A percentile compares a stretch with the other conserved stretches of the same genome.
phyloP scores from a whole-genome alignment of 2,329 filamentous ascomycete species.

The Epichloe coenophiala region DNA sequence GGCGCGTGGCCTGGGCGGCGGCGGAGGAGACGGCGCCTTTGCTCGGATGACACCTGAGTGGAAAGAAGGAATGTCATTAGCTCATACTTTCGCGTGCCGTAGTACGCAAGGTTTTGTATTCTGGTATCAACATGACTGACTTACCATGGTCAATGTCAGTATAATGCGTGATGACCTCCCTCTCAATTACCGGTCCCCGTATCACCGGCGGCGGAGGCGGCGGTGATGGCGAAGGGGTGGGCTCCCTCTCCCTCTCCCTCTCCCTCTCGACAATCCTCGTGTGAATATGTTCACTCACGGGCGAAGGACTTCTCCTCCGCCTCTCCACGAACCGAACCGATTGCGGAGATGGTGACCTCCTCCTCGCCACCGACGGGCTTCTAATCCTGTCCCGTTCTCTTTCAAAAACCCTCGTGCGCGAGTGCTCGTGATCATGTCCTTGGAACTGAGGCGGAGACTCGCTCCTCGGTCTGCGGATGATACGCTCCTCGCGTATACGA shows the following conservation, averaged over 20 bases:
- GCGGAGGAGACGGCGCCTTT: constrained; percentile 31
- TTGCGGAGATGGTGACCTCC: constrained; percentile 13
- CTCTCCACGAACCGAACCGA: constrained; percentile 26
- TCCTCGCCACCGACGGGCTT: constrained; percentile 22
- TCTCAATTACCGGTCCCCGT: constrained; percentile 65
- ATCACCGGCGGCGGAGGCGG: constrained; percentile 52
- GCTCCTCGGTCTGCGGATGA: constrained; percentile 30
- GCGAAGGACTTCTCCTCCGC: constrained; percentile 24
- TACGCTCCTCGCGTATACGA: constrained; percentile 28
- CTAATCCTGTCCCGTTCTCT: constrained; percentile 26
- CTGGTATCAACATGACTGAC: constrained; percentile 17
- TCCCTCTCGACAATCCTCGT: constrained; percentile 36
- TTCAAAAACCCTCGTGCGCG: constrained; percentile 24
- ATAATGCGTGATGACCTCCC: constrained; percentile 83
- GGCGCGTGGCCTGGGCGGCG: constrained; percentile 27
- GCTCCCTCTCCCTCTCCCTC: constrained; percentile 21
- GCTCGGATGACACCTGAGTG: constrained; percentile 30
- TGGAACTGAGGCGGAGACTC: constrained; percentile 23
- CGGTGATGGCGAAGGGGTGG: constrained; percentile 29
- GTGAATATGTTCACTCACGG: constrained; percentile 32
- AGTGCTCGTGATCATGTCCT: constrained; percentile 20
- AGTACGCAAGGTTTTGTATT: neutral
- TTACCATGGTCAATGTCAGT: constrained; percentile 76
- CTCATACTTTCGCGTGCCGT: neutral
- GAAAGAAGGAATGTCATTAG: neutral